Evolutionary conservation across 179 eudicot species (phyloP).

Genomic region (Drosera spatulata): DNA sequence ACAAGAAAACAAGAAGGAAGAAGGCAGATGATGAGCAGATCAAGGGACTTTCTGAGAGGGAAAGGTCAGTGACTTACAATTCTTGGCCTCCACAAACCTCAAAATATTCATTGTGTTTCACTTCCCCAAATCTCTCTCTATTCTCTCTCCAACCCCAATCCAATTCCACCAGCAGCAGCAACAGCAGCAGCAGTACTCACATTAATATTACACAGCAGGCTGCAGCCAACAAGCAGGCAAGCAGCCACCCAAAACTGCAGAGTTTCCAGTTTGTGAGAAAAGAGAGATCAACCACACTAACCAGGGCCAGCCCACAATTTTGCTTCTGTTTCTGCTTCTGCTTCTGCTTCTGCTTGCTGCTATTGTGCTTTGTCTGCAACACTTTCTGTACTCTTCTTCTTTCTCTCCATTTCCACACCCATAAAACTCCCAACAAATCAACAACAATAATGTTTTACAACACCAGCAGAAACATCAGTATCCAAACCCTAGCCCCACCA

Average conservation of each 20-base stretch:
- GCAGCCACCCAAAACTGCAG: background rate
- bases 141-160: too few species aligned
- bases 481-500: background rate
- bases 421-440: slow-evolving; percentile 11
- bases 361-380: background rate
- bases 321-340: background rate
- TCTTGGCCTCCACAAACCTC: background rate
- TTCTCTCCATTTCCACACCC: slow-evolving; percentile 1
- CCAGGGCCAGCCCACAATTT: background rate
- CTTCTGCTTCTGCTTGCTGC: background rate
- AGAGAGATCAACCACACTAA: background rate
- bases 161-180: too few species aligned
- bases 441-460: slow-evolving; percentile 4
- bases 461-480: background rate
- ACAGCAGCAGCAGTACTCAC: background rate
- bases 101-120: background rate
- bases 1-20: background rate
- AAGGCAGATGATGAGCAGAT: background rate
- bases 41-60: background rate
- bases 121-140: too few species aligned
- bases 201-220: background rate
- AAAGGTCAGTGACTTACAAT: background rate
- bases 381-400: background rate
- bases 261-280: background rate
- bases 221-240: background rate